Conservation (phyloP, 169 alveolate genomes). For the Perkinsus chesapeaki region DNA sequence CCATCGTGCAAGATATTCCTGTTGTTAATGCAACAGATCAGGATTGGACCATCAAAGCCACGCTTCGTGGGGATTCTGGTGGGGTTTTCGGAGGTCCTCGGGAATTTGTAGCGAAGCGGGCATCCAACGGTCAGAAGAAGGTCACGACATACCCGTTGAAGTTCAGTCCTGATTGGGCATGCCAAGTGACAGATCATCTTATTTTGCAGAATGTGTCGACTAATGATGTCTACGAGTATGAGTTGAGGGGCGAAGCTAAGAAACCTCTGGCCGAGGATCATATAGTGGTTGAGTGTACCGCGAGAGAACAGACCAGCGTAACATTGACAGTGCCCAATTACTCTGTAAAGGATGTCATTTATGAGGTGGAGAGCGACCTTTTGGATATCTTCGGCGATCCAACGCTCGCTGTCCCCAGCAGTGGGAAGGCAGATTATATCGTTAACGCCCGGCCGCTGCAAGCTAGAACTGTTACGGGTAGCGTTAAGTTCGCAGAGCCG, state of each 20-base stretch:
- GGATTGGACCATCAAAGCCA: constrained; percentile 69
- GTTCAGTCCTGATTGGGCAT: constrained; percentile 72
- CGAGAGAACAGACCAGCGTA: constrained; percentile 63
- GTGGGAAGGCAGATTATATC: constrained; percentile 34
- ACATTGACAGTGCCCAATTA: constrained; percentile 45
- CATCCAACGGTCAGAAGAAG: constrained; percentile 52
- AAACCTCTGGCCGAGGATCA: constrained; percentile 84
- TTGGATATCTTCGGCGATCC: constrained; percentile 32
- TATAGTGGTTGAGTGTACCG: constrained; percentile 65
- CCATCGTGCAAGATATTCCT: constrained; percentile 72
- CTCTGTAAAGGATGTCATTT: constrained; percentile 51
- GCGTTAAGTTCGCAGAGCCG: constrained; percentile 29
- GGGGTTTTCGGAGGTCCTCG: not conserved
- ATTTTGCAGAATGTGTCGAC: constrained; percentile 62
- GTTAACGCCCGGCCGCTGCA: constrained; percentile 24
- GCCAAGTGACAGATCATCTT: constrained; percentile 56
- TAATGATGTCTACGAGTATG: constrained; percentile 72
- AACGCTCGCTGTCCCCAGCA: too few species aligned
- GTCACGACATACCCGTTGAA: constrained; percentile 57
- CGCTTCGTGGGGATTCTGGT: not conserved
- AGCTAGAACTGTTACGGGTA: constrained; percentile 33
- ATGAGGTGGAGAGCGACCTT: constrained; percentile 75
- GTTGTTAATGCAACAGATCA: constrained; percentile 71
- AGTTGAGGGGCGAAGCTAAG: constrained; percentile 74
- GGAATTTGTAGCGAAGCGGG: constrained; percentile 19